Conservation (phyloP, 2,329 filamentous ascomycete genomes). For the Lomentospora prolificans region DNA sequence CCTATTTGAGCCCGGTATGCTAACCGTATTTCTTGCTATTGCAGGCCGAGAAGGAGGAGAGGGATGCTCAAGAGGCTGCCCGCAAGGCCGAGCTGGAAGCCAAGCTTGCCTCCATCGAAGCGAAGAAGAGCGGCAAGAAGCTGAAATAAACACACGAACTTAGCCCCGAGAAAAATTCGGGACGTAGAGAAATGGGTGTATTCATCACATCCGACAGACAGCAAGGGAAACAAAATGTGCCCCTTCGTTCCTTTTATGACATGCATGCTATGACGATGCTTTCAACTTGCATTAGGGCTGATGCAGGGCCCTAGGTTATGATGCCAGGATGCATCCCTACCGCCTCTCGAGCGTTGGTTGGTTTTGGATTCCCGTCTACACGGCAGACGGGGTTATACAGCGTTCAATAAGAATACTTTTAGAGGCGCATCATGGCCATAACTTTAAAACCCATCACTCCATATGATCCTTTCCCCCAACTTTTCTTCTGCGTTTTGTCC, state of each 20-base stretch:
- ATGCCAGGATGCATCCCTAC: neutral
- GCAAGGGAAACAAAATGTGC: neutral
- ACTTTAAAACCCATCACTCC: constrained; percentile 2
- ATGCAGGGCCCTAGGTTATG: neutral
- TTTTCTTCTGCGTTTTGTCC: too few relatives aligned
- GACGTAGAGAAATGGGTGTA: neutral
- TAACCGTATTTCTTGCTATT: neutral
- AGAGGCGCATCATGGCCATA: neutral
- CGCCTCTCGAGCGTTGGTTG: neutral
- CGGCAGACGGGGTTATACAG: too few relatives aligned
- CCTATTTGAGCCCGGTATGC: too few relatives aligned
- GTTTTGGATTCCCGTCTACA: neutral
- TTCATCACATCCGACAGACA: neutral
- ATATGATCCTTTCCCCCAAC: constrained; percentile 9
- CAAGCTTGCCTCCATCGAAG: constrained; percentile 41
- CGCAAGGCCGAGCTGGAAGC: constrained; percentile 42
- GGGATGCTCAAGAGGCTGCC: constrained; percentile 38
- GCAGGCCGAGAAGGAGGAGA: constrained; percentile 50
- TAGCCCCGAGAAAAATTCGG: neutral
- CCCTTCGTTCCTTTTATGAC: neutral
- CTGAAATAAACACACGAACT: neutral
- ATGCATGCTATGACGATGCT: neutral
- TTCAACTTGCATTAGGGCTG: neutral
- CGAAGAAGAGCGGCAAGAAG: constrained; percentile 26
- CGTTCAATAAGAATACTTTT: neutral